Evolutionary conservation across 805 yeast genomes (phyloP).

Genomic region (Yarrowia keelungensis): DNA sequence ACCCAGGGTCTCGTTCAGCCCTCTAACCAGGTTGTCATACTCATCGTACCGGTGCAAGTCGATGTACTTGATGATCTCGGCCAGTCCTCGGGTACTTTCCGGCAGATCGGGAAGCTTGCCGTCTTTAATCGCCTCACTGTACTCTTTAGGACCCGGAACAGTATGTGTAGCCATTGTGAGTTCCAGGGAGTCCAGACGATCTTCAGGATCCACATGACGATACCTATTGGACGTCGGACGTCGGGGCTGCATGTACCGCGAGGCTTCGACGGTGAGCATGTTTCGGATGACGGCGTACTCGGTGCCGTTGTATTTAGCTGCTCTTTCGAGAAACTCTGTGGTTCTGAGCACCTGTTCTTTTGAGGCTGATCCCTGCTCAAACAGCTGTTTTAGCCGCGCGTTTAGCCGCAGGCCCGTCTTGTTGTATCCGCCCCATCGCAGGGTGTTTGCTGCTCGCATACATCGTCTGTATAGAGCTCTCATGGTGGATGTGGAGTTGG

Average conservation of each 20-base stretch:
- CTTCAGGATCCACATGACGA: no score
- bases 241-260: neutral
- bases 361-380: slow-evolving; percentile 2
- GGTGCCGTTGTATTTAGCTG: slow-evolving; percentile 4
- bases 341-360: neutral
- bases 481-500: neutral
- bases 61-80: neutral
- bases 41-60: neutral
- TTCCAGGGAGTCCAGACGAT: neutral
- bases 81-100: neutral
- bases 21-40: slow-evolving; percentile 1
- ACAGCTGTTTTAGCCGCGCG: neutral
- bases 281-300: slow-evolving; percentile 23
- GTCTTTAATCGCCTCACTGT: neutral
- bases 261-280: slow-evolving; percentile 5
- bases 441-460: slow-evolving; percentile 2
- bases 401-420: neutral
- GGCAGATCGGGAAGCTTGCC: slow-evolving; percentile 5
- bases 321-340: slow-evolving; percentile 23
- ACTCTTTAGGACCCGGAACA: slow-evolving; percentile 4
- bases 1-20: slow-evolving; percentile 7
- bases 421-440: slow-evolving; percentile 19
- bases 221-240: no score
- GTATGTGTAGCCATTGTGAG: neutral
- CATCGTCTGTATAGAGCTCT: slow-evolving; percentile 24